Evolutionary conservation across 495 filamentous ascomycete species (phyloP).

Genomic region (Xylaria bambusicola): DNA sequence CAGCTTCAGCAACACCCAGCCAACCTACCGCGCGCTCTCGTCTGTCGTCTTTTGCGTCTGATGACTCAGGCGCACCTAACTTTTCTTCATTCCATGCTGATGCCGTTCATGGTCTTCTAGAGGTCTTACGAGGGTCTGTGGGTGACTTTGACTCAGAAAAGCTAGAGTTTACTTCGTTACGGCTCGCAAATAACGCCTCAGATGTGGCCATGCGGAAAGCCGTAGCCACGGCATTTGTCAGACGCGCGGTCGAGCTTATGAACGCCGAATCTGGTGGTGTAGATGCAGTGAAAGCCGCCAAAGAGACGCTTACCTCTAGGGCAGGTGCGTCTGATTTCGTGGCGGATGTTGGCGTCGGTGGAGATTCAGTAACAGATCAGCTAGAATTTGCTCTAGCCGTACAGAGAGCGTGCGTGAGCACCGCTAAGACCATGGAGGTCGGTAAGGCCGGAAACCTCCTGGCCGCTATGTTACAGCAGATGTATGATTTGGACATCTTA

Average conservation of each 20-base stretch:
- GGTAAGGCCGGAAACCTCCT: conserved; percentile 62
- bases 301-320: conserved; percentile 51
- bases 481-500: conserved; percentile 81
- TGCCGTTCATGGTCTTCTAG: conserved; percentile 78
- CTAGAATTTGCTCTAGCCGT: conserved; percentile 79
- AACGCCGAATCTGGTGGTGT: conserved; percentile 52
- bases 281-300: conserved; percentile 66
- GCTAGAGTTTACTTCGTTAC: conserved; percentile 85
- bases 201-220: conserved; percentile 85
- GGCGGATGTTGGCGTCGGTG: conserved; percentile 52
- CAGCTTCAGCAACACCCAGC: conserved; percentile 25
- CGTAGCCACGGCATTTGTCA: conserved; percentile 80
- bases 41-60: conserved; percentile 54
- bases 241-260: conserved; percentile 73
- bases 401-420: conserved; percentile 73
- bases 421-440: conserved; percentile 53
- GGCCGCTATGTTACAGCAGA: conserved; percentile 71
- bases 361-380: conserved; percentile 58
- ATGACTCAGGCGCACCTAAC: conserved; percentile 44
- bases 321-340: conserved; percentile 53
- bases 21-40: conserved; percentile 40
- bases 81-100: conserved; percentile 81
- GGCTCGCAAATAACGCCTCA: conserved; percentile 85
- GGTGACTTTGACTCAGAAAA: conserved; percentile 82
- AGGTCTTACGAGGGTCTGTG: conserved; percentile 64